A percentile compares a stretch with the other conserved stretches of the same genome.
These are phyloP conservation scores for Porcisia deanei DNA, from an alignment of 208 protist genomes.

Conservation along the genomic window DNA sequence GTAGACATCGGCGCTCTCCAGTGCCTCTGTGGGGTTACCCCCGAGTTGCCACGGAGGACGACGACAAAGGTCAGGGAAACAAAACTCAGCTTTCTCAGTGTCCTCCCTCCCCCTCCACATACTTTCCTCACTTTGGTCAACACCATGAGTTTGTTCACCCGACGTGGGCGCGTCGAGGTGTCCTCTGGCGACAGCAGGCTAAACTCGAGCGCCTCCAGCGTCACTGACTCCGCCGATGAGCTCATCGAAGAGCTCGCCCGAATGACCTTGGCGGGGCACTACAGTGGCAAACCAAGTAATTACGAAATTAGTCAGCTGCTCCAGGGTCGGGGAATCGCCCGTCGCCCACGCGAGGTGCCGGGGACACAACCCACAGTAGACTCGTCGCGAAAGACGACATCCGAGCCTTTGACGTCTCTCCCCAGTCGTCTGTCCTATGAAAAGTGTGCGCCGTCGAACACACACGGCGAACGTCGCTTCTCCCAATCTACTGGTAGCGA, in stretches of 20 bases:
- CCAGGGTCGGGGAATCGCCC: constrained; percentile 19
- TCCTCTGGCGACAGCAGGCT: constrained; percentile 35
- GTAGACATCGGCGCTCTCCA: neutral
- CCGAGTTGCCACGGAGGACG: too few relatives aligned
- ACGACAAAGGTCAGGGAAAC: neutral
- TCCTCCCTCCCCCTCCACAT: neutral
- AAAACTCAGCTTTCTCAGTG: neutral
- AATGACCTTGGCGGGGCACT: constrained; percentile 32
- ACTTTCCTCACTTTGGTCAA: neutral
- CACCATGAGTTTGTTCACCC: constrained; percentile 61
- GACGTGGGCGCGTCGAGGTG: constrained; percentile 36
- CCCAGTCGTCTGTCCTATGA: neutral
- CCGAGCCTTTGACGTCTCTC: neutral
- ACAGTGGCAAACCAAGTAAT: constrained; percentile 13
- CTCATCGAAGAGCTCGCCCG: constrained; percentile 35
- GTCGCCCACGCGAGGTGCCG: constrained; percentile 11
- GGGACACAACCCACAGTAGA: neutral
- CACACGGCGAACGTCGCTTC: neutral
- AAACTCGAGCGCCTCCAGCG: constrained; percentile 31
- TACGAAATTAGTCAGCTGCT: constrained; percentile 30
- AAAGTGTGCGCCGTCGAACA: neutral
- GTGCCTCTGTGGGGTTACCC: neutral
- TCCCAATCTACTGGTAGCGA: neutral
- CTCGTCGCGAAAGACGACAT: too few relatives aligned
- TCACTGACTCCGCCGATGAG: constrained; percentile 35